Evolutionary conservation across 305 asterid genomes (phyloP), one percentile per base, ranked within the genome.

Genomic region (Lippia alba): DNA sequence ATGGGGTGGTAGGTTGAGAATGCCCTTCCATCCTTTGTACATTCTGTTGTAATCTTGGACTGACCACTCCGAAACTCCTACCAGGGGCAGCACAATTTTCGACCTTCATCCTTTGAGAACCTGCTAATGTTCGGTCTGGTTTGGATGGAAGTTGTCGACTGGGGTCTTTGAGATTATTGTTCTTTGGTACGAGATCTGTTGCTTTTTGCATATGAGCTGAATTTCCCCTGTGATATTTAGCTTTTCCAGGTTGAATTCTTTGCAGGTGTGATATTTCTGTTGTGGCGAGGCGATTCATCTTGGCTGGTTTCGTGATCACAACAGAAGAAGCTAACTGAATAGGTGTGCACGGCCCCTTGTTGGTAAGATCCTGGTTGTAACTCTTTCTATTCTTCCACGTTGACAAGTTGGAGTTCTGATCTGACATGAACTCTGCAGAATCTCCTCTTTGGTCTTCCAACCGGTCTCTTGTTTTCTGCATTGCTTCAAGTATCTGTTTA

Each of bases 401-500:
- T 61, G 76, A 46, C 73, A 68, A 16, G 51, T 63, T 61, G 7
- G 75, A 65, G 69, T 40, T 72, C 66, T 66, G 74, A 40, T 68
- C 73, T 30, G 69, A 20, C 74, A 78, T 73, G 74, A 72, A 64
- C 61, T 80, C 87, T 70, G 76, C 69, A 44, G 81, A 74, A 56
- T 79, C 85, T 44, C 69, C 83, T 64, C 61, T 80, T 78, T 76
- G 80, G 67, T 65, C 83, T 69, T 84, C 94, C 78, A 85, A 48
- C 68, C 72, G 80, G 45, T 64, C 85, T 77, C 84, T 79, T 44
- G 95, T 89, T 79, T 89, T 88, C 78, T 90, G 87, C 93, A 87
- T 86, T 68, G 91, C 84, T 77, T 86, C 96, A 1, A 92, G 95
- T 78, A 89, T 89, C 81, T 92, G 98, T 62, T 92, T 90, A 46